Evolutionary conservation across 371 early-diverging fungal genomes (phyloP).

Genomic region (Apophysomyces ossiformis): DNA sequence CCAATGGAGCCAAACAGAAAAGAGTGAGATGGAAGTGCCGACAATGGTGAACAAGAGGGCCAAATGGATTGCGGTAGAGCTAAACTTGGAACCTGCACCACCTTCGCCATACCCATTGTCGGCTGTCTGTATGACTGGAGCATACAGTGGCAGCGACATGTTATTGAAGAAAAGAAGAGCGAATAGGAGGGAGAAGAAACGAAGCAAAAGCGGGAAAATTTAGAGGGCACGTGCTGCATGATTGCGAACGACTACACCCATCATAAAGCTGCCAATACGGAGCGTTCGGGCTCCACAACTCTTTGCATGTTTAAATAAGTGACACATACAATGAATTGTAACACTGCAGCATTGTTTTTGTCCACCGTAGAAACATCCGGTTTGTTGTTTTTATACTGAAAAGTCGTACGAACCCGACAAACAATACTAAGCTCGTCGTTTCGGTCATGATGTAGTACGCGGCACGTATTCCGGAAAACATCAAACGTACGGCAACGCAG

Average conservation of each 20-base stretch:
- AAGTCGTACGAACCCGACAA: neutral
- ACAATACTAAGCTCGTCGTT: too few relatives aligned
- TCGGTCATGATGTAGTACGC: too few relatives aligned
- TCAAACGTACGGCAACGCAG: too few relatives aligned
- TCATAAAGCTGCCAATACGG: neutral
- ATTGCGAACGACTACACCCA: neutral
- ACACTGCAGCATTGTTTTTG: constrained; percentile 8
- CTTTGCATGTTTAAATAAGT: neutral
- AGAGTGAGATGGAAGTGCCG: constrained; percentile 71
- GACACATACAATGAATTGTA: neutral
- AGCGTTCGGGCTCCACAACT: constrained; percentile 2
- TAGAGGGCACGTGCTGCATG: constrained; percentile 10
- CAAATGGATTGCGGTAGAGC: constrained; percentile 52
- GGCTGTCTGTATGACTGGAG: constrained; percentile 4
- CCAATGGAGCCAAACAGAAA: constrained; percentile 83
- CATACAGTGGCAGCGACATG: constrained; percentile 10
- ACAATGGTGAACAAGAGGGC: constrained; percentile 63
- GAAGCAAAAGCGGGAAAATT: constrained; percentile 3
- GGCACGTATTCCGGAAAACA: too few relatives aligned
- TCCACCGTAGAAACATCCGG: neutral
- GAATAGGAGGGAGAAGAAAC: neutral
- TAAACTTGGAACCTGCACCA: constrained; percentile 66
- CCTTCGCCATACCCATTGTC: constrained; percentile 41
- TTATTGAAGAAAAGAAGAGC: neutral
- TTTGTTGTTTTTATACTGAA: neutral